phyloP scores from a whole-genome alignment of 192 early-diverging fungal genomes.

The Helicostylum pulchrum region DNA sequence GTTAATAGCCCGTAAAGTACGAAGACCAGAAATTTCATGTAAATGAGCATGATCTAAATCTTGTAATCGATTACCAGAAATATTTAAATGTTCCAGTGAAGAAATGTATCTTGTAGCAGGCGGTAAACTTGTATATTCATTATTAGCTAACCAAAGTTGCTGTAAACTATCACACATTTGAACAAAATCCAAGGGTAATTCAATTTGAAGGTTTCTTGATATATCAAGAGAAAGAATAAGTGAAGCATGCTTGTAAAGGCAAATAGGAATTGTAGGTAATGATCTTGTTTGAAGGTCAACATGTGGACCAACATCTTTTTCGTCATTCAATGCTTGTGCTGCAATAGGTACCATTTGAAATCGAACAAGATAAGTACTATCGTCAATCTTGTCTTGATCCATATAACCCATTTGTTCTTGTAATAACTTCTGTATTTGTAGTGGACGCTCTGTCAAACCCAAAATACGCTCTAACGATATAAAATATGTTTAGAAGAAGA shows the following conservation, averaged over 20 bases:
- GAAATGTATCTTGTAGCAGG: constrained; percentile 59
- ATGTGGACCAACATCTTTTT: constrained; percentile 46
- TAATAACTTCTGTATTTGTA: constrained; percentile 65
- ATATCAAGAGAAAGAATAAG: constrained; percentile 77
- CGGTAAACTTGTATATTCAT: constrained; percentile 67
- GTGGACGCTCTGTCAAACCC: constrained; percentile 65
- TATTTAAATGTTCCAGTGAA: constrained; percentile 69
- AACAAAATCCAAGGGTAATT: constrained; percentile 80
- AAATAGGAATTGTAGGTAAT: constrained; percentile 77
- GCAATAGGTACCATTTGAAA: constrained; percentile 61
- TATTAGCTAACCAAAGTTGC: constrained; percentile 67
- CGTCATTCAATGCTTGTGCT: constrained; percentile 39
- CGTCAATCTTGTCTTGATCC: constrained; percentile 71
- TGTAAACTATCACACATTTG: constrained; percentile 67
- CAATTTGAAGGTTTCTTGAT: constrained; percentile 76
- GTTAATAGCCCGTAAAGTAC: constrained; percentile 62
- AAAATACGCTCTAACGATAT: constrained; percentile 65
- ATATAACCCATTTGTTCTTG: constrained; percentile 81
- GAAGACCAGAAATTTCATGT: constrained; percentile 55
- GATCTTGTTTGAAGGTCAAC: constrained; percentile 72
- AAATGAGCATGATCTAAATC: constrained; percentile 65
- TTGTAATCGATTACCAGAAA: constrained; percentile 73
- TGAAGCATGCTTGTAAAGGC: constrained; percentile 66
- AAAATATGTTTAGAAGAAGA: constrained; percentile 2
- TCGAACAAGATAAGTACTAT: constrained; percentile 72